A percentile compares a stretch with the other conserved stretches of the same genome.
phyloP scores from a whole-genome alignment of 2,329 filamentous ascomycete species.

The Cadophora gregata region DNA sequence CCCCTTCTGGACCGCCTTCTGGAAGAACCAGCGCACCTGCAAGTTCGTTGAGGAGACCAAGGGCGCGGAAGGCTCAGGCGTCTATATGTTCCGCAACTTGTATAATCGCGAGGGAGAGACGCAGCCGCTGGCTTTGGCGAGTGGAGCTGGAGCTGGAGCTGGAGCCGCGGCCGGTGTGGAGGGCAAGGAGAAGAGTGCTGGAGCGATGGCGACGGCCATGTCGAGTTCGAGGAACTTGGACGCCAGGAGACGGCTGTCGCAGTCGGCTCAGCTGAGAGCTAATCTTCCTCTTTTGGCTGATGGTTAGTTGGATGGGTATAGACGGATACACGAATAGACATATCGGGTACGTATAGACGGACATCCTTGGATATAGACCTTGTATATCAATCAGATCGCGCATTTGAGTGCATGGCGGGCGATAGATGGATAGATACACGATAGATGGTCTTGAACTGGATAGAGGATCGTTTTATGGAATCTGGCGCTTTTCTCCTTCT shows the following conservation, averaged over 20 bases:
- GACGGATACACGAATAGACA: background rate
- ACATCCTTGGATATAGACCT: background rate
- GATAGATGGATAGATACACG: background rate
- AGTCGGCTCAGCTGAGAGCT: constrained; percentile 39
- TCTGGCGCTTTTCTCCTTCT: background rate
- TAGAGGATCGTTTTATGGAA: background rate
- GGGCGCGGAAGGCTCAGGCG: constrained; percentile 43
- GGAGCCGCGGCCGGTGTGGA: constrained; percentile 22
- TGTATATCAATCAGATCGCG: background rate
- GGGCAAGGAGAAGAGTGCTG: constrained; percentile 27
- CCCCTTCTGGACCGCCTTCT: constrained; percentile 46
- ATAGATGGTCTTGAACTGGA: background rate
- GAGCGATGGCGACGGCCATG: constrained; percentile 41
- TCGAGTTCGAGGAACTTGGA: constrained; percentile 37
- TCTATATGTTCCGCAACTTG: constrained; percentile 45
- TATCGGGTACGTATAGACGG: background rate
- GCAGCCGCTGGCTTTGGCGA: constrained; percentile 33
- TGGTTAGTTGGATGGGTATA: constrained; percentile 9
- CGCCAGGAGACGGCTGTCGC: constrained; percentile 39
- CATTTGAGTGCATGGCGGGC: background rate
- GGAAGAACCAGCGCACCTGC: constrained; percentile 43
- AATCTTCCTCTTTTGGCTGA: constrained; percentile 42
- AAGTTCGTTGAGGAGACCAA: constrained; percentile 46
- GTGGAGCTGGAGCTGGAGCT: constrained; percentile 2
- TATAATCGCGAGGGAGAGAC: constrained; percentile 39